Base-by-base conservation (phyloP, 495 filamentous ascomycete genomes). In the Opeltia flavorubescens region DNA sequence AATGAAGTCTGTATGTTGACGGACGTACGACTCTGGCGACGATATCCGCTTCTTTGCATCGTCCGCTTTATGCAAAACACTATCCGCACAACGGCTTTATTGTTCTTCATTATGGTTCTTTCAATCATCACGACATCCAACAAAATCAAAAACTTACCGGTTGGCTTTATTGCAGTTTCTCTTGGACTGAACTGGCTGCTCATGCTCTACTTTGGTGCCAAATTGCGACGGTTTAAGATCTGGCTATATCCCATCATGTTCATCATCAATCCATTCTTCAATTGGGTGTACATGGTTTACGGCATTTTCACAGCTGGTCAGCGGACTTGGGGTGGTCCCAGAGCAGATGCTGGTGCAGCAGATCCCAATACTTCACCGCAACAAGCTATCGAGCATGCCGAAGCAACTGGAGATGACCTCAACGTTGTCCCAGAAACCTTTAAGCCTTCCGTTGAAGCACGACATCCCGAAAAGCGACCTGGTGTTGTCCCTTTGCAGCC, bases 1-100 rank as follows among this genome's bases (percentile, higher is more conserved):
- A 98, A 98, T 62, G 91, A 96, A 56, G 89, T 86, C 1, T 96
- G 91, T 67, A 95, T 98, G 91, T 68, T 98, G 66, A 98, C 91
- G 9, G 91, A 98, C 63, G 72, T 82, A 53, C 75, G 91, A 47
- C 72, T 96, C 21, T 96, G 89, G 89, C 81, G 69, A 58, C 76
- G 86, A 44, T 98, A 98, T 60, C 89, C 91, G 0, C 72, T 95
- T 44, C 69, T 98, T n/a, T 80, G 85, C 49, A 50, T 89, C 41
- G 80, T 98, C 30, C 81, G 91, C 31, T 89, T 98, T 61, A 82
- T 89, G 77, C 88, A 95, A 50, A 93, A 96, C 66, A 98, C 88
- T 5, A 94, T 98, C 60, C 80, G 91, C 47, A 96, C 91, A 4
- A 98, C 91, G 1, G 86, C 88, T 3, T 69, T 98, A 30, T 76